These are phyloP conservation scores for Euphorbia peplus DNA, from an alignment of 345 rosid genomes.

Conservation along the genomic window DNA sequence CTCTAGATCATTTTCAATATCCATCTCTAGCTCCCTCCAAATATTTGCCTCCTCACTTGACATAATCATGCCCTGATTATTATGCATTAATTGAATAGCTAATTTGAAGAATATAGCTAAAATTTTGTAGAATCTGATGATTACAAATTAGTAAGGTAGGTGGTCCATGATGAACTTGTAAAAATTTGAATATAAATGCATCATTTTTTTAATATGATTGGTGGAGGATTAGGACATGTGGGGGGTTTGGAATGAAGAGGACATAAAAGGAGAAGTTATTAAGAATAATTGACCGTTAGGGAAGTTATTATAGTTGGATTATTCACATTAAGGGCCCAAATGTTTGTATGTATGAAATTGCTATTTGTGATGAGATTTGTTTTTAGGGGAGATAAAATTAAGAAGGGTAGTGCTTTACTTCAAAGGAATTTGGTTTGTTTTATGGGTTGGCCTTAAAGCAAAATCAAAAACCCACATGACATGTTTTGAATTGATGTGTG, in stretches of 20 bases:
- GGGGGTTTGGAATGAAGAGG: conserved; percentile 32
- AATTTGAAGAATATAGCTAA: no score
- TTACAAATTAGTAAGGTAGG: no score
- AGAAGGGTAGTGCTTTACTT: conserved; percentile 35
- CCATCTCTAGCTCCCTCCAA: conserved; percentile 63
- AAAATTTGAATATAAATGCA: background rate
- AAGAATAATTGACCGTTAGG: conserved; percentile 22
- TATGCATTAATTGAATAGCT: no score
- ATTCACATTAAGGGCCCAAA: conserved; percentile 38
- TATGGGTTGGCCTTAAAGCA: conserved; percentile 13
- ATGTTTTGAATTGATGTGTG: no score
- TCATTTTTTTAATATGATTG: conserved; percentile 5
- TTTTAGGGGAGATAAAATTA: background rate
- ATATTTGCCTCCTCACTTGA: conserved; percentile 55
- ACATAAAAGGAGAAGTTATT: conserved; percentile 23
- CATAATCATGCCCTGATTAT: background rate
- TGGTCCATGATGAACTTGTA: no score
- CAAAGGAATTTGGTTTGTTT: conserved; percentile 28
- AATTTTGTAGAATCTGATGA: no score
- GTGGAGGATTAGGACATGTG: conserved; percentile 15
- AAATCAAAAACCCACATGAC: conserved; percentile 9
- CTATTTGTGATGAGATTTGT: background rate
- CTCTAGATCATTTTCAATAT: conserved; percentile 68
- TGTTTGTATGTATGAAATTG: conserved; percentile 16
- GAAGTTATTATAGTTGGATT: conserved; percentile 25